Evolutionary conservation across 1,284 basidiomycete genomes (phyloP), one percentile per base, ranked within the genome.

Genomic region (Ceratobasidium sp.): DNA sequence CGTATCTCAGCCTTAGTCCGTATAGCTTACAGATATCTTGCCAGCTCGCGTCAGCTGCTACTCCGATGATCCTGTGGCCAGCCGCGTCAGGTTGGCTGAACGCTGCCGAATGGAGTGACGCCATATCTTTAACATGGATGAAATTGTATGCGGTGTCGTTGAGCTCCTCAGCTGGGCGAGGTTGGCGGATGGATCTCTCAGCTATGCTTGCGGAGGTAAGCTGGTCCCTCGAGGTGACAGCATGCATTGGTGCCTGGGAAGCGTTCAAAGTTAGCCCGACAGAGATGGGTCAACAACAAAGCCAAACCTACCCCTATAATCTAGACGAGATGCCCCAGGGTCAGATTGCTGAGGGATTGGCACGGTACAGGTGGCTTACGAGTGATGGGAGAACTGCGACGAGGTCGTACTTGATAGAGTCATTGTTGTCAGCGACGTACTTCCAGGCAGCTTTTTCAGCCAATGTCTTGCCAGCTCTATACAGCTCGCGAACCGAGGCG

Each of bases 361-460:
- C 12, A 7, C 36, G 36, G 9, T 4, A 38, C 36, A 6, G 9
- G 36, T 4, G 2, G 59, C 73, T 25, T 28, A 75, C 73, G 38
- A 72, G 66, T 7, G 74, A 54, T 3, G 75, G 75, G 42, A 67
- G 30, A n/a, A 74, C 54, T 14, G 75, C 74, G n/a, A 74, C 75
- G 25, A 75, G 42, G 44, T 76, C 75, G 30, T 62, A 76, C 9
- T 21, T 42, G 49, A 76, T 48, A 33, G 36, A n/a, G 2, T 30
- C 58, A 25, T 79, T 77, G 67, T 79, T 74, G 40, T 77, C 62
- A n/a, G 78, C 74, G 16, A 81, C 70, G 61, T 78, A 80, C 3
- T 77, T 60, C 81, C 80, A 81, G 0, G 79, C 78, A 3, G 78
- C 76, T 16, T 76, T 76, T 61, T 81, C 80, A 1, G 80, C 79